Evolutionary conservation across 495 filamentous ascomycete genomes (phyloP), one percentile per base, ranked within the genome.

Genomic region (Cudoniella acicularis): DNA sequence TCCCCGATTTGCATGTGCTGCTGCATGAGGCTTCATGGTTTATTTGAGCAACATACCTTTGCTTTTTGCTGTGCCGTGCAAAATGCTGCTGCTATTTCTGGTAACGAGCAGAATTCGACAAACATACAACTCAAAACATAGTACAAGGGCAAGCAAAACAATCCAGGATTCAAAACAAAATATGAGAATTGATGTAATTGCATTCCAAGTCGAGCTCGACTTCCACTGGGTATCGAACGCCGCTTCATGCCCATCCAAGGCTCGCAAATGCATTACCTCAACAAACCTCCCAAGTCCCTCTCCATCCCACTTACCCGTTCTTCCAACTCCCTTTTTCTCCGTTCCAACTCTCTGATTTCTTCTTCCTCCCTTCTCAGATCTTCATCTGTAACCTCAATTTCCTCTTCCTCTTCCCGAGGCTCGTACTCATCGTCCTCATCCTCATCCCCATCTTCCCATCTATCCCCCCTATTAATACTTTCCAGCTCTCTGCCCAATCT

Each of bases 291-390:
- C 18, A 96, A 72, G 69, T 97, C 91, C 58, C 80, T 83, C 59
- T 93, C 91, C 80, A 97, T 89, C 2, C 84, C 85, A 48, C 75
- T 83, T 25, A 97, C 81, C 52, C 91, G 83, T 30, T 83, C 85
- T 71, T 97, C 92, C 24, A 98, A 64, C 41, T 77, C 77, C 47
- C 75, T 81, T 74, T 93, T 96, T 72, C 81, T 92, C 71, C 75
- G 73, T 64, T 96, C 92, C 41, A 96, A 69, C 64, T 87, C 85
- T 46, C 78, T 73, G 51, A 96, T 87, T 64, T 92, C 90, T 63
- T 88, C 87, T 66, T 96, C 84, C 65, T 95, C 91, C 51, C 75
- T 76, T 63, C 75, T 74, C 41, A 96, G 68, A 70, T 96, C 92
- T 59, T 89, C 88, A 54, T 89, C 83, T 1, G 88, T 95, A 26